A percentile compares a stretch with the other conserved stretches of the same genome.
Evolutionary conservation across 305 asterid species (phyloP).

Genomic region (Fraxinus angustifolia): DNA sequence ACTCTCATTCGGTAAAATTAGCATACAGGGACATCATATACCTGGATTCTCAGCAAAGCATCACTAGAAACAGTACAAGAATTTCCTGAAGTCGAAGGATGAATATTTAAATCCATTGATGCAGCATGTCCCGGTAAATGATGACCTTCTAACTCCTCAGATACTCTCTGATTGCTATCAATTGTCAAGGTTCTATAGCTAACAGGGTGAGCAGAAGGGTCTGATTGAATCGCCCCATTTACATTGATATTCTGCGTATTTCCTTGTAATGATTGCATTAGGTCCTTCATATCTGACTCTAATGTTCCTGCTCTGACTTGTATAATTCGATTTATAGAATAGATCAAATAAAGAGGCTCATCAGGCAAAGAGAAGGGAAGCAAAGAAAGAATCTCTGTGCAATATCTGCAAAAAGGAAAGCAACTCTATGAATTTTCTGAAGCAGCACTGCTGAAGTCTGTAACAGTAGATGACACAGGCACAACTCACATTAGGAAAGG

Average conservation of each 20-base stretch:
- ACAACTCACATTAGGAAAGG: conserved; percentile 74
- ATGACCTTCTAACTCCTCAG: conserved; percentile 45
- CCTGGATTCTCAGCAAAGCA: conserved; percentile 77
- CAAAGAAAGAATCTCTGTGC: conserved; percentile 89
- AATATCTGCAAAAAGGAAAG: conserved; percentile 59
- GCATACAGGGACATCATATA: conserved; percentile 16
- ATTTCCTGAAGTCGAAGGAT: conserved; percentile 36
- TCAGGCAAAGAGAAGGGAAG: conserved; percentile 87
- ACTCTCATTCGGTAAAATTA: not conserved
- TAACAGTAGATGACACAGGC: conserved; percentile 17
- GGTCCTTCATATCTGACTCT: conserved; percentile 87
- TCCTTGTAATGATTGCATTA: conserved; percentile 60
- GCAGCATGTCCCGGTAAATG: conserved; percentile 34
- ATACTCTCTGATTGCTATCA: conserved; percentile 33
- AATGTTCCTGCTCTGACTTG: conserved; percentile 92
- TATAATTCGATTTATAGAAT: conserved; percentile 78
- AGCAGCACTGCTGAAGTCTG: not conserved
- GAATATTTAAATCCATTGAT: conserved; percentile 34
- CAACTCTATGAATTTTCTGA: conserved; percentile 19
- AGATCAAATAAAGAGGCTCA: conserved; percentile 95
- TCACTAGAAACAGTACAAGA: conserved; percentile 37
- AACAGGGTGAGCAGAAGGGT: conserved; percentile 33
- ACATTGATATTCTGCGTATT: conserved; percentile 36
- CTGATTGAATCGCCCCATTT: conserved; percentile 44
- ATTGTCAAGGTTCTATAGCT: conserved; percentile 18